A percentile compares a stretch with the other conserved stretches of the same genome.
Conservation (phyloP, 441 rosid species). For the Oxalis stricta region DNA sequence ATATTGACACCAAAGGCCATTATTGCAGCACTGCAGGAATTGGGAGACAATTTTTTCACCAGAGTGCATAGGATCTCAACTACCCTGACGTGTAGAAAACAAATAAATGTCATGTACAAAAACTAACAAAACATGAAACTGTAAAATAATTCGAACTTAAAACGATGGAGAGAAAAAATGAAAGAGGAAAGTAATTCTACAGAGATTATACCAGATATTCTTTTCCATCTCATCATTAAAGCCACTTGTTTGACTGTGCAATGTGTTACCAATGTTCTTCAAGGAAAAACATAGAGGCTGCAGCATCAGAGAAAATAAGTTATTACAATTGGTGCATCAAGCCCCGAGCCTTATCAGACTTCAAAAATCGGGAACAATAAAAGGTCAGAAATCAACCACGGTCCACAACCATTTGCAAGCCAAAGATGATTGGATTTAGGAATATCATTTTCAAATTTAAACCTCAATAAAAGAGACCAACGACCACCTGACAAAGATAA, state of each 20-base stretch:
- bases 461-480: too few species aligned
- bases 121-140: neutral
- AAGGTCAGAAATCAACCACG: too few species aligned
- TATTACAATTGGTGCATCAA: constrained; percentile 10
- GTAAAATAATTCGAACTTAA: neutral
- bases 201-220: constrained; percentile 48
- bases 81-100: constrained; percentile 38
- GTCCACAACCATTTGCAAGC: too few species aligned
- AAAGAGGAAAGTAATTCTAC: constrained; percentile 8
- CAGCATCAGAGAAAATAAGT: constrained; percentile 8
- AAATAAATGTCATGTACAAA: constrained; percentile 5
- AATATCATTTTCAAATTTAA: too few species aligned
- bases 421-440: too few species aligned
- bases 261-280: constrained; percentile 48
- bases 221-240: constrained; percentile 33
- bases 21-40: constrained; percentile 45
- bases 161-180: neutral
- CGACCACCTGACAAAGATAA: too few species aligned
- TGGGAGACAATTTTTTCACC: constrained; percentile 43
- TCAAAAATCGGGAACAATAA: too few species aligned
- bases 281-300: constrained; percentile 69
- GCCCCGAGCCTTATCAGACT: neutral
- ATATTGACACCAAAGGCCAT: constrained; percentile 69
- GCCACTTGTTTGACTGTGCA: constrained; percentile 28
- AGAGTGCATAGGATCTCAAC: constrained; percentile 62